Base-by-base conservation (phyloP, 2,329 filamentous ascomycete species). In the Aureobasidium sp. region DNA sequence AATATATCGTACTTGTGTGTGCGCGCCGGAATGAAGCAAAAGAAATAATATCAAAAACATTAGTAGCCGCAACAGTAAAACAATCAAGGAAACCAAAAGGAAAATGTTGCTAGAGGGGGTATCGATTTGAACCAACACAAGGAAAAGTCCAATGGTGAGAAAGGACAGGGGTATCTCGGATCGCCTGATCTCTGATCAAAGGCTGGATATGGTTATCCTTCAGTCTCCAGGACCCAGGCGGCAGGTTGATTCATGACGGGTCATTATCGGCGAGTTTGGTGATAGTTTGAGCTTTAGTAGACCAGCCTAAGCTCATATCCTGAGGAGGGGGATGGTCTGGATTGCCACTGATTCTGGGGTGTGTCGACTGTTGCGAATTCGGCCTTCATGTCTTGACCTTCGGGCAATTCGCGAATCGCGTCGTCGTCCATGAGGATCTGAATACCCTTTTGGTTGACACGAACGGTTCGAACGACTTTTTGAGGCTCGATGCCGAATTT, bases 401-500 rank as follows among this genome's bases (percentile, higher is more conserved):
- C 94, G 1, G 85, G 83, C 58, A 97, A 79, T 72, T 93, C 88
- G 48, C 83, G 83, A 36, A 97, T 84, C 51, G 95, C 87, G 65
- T 97, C 91, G 69, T 97, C 91, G 69, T 97, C 94, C 68, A 97
- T 82, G 70, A 95, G 85, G 61, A 97, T 85, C 68, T 91, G 85
- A 1, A 97, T 76, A 0, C 91, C 91, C 65, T 86, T 85, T 14
- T 85, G 80, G 45, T 90, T 87, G 59, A 91, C 78, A 62, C 85
- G 89, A 5, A 96, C 79, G 1, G 87, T 86, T 39, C 88, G 86
- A 1, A 85, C 77, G 8, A 97, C 84, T 64, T 83, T 85, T 2
- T 82, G 81, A 1, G 88, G 79, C 64, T 97, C 90, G 51, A 97
- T 79, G 21, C 86, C 83, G 79, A 89, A 94, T 75, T 97, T 97